Evolutionary conservation across 169 alveolate species (phyloP).

Genomic region (Neospora caninum): DNA sequence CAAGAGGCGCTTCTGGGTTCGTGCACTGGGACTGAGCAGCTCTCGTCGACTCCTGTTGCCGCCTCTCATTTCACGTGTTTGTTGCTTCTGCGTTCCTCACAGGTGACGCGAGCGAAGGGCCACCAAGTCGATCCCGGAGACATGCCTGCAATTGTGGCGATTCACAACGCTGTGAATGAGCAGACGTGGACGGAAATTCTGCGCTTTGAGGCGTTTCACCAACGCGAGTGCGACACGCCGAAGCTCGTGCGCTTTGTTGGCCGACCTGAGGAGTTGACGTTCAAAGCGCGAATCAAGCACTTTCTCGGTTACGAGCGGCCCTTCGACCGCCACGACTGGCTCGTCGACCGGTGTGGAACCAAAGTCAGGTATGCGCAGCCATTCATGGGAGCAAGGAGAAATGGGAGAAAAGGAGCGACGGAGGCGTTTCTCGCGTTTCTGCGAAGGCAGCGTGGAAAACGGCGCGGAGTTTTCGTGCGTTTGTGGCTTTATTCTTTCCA

Average conservation of each 20-base stretch:
- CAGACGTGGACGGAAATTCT: conserved; percentile 44
- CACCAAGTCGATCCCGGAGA: conserved; percentile 40
- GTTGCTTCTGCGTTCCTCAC: background rate
- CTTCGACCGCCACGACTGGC: conserved; percentile 70
- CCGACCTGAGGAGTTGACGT: conserved; percentile 24
- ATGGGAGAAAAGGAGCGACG: no score
- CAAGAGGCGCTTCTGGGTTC: no score
- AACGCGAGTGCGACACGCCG: conserved; percentile 43
- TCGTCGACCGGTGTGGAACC: conserved; percentile 67
- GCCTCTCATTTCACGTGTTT: background rate
- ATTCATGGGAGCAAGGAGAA: no score
- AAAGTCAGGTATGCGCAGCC: conserved; percentile 20
- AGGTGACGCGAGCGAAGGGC: conserved; percentile 60
- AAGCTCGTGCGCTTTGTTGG: conserved; percentile 62
- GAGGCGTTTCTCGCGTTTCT: no score
- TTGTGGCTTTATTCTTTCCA: background rate
- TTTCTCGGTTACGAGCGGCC: conserved; percentile 38
- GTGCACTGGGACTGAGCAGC: no score
- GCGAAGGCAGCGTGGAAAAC: no score
- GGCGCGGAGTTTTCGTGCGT: no score
- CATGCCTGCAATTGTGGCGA: conserved; percentile 65
- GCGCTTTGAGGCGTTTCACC: conserved; percentile 41
- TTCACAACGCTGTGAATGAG: conserved; percentile 65
- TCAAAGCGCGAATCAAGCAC: conserved; percentile 22
- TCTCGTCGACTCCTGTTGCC: no score